Base-by-base conservation (phyloP, 2,329 filamentous ascomycete species). In the Microcera coccophila region DNA sequence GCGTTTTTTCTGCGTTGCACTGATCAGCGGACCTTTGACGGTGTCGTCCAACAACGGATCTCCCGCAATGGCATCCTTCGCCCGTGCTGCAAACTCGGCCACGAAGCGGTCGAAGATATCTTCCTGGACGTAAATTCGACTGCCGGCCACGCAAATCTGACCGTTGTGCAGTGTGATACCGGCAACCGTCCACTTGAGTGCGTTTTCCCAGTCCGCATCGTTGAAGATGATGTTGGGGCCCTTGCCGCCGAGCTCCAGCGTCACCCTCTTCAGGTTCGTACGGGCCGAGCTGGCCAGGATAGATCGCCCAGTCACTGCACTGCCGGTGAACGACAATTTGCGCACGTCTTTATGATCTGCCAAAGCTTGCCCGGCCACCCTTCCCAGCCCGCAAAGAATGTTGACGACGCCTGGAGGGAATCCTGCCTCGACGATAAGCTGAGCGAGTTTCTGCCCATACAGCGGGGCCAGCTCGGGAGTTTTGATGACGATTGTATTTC, bases 341-440 rank as follows among this genome's bases (percentile, higher is more conserved):
- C 85, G 79, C 19, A 90, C 75, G 29, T 74, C 71, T 5, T 74
- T 65, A 58, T 90, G 85, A 31, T 73, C 68, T 1, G 79, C 81
- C 5, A 89, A 70, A 0, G 84, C 81, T 4, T 80, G 74, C 15
- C 85, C 85, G 3, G 83, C 81, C 24, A 78, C 77, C 18, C 71
- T 71, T 14, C 85, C 85, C 42, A 80, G 71, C 0, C 85, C 85
- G 45, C 85, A 86, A 41, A 88, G 57, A 37, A 89, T 74, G 60
- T 88, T 88, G 52, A 89, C 67, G 4, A 88, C 84, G 24, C 85
- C 85, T 1, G 84, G 77, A 4, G 85, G 85, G 60, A 88, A 88
- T 0, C 85, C 85, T 7, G 84, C 84, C 55, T 87, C 75, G 46
- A 80, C 78, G 50, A 87, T 71, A 12, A 88, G 68, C 4, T 73